Evolutionary conservation across 2,329 filamentous ascomycete genomes (phyloP), one percentile per base, ranked within the genome.

Genomic region (Sarocladium kiliense): DNA sequence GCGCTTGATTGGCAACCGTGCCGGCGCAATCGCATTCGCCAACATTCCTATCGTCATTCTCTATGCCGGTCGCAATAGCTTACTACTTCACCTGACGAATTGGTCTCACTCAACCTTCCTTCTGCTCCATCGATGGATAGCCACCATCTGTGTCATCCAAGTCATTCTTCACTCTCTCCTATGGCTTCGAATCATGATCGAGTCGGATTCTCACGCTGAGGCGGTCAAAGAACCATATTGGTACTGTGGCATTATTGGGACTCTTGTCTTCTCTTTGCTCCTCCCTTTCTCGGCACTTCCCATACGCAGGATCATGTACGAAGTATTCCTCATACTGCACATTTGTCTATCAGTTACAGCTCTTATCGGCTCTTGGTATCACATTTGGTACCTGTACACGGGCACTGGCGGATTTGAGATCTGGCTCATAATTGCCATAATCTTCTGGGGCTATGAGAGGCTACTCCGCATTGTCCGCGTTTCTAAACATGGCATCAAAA

Each of bases 61-160:
- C 7, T 76, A 71, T 57, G 64, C 71, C 1, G 62, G 68, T 2
- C 66, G 76, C 4, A 77, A 79, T 62, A 77, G 76, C 58, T 23
- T 77, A 7, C 66, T 77, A 0, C 65, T 77, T 0, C 72, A 67
- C 65, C 50, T 76, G 3, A 77, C 76, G 2, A 69, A 74, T 59
- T 79, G 76, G 75, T 70, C 66, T 1, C 71, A 77, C 56, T 68
- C 68, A 0, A 79, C 77, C 1, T 78, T 68, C 58, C 53, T 79
- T 14, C 59, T 78, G 2, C 63, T 79, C 2, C 77, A 80, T 60
- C 72, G 76, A 16, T 79, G 74, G 73, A 64, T 75, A 5, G 75
- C 72, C 3, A 60, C 68, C 39, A 63, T 79, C 19, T 70, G 66
- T 39, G 68, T 70, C 11, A 47, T 77, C 0, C 68, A 79, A 55